A percentile compares a stretch with the other conserved stretches of the same genome.
phyloP scores from a whole-genome alignment of 73 alveolate species.

The Paramecium biaurelia region DNA sequence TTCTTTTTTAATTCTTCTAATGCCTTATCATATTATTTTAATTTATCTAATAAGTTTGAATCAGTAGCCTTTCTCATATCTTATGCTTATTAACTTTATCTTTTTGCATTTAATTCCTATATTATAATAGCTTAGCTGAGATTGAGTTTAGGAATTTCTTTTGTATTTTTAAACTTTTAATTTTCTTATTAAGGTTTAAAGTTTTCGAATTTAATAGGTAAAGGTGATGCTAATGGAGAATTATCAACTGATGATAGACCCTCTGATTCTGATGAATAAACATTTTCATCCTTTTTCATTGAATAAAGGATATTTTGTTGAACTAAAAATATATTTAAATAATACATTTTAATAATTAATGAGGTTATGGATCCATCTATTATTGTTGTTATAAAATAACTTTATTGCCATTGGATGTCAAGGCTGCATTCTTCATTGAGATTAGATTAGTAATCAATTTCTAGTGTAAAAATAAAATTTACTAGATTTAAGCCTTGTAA shows the following conservation, averaged over 20 bases:
- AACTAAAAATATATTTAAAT: no score
- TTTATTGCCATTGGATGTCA: neutral
- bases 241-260: neutral
- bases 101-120: conserved; percentile 39
- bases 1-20: conserved; percentile 28
- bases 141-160: conserved; percentile 20
- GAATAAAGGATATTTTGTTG: neutral
- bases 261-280: neutral
- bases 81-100: conserved; percentile 27
- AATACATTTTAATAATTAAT: neutral
- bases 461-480: neutral
- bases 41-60: neutral
- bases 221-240: conserved; percentile 11
- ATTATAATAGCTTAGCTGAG: neutral
- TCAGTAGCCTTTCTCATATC: neutral
- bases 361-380: neutral
- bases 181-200: neutral
- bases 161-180: neutral
- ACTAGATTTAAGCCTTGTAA: conserved; percentile 27
- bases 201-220: neutral
- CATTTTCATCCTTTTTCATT: neutral
- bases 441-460: neutral
- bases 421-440: neutral
- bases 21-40: neutral
- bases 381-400: neutral